Conservation (phyloP, 1,284 basidiomycete species). For the Porogramme epimiltina region DNA sequence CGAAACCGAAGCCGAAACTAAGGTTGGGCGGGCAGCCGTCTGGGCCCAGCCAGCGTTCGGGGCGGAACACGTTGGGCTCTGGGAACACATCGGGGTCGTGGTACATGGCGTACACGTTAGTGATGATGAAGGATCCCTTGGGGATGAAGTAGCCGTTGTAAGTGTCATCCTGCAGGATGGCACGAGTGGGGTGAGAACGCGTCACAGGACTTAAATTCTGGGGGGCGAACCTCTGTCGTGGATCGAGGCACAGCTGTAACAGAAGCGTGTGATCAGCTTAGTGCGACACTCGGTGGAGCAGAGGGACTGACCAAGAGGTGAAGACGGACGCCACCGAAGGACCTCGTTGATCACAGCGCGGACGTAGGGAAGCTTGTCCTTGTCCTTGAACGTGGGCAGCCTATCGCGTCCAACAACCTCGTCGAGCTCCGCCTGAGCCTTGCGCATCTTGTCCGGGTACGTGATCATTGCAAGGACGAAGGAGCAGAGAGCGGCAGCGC, state of each 20-base stretch:
- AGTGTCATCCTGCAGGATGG: too few species aligned
- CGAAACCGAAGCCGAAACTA: conserved; percentile 49
- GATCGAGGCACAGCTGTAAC: too few species aligned
- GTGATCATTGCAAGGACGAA: conserved; percentile 45
- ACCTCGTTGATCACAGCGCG: conserved; percentile 37
- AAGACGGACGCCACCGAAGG: conserved; percentile 37
- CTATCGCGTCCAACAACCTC: conserved; percentile 40
- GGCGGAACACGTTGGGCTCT: conserved; percentile 22
- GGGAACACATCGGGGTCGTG: conserved; percentile 25
- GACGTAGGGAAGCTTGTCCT: conserved; percentile 35
- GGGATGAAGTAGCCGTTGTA: conserved; percentile 41
- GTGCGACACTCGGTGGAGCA: conserved; percentile 24
- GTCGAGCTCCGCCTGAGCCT: conserved; percentile 34
- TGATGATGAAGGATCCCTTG: conserved; percentile 44
- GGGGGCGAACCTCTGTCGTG: conserved; percentile 30
- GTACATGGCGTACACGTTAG: conserved; percentile 37
- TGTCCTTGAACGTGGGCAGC: conserved; percentile 45
- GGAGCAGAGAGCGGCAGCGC: conserved; percentile 40
- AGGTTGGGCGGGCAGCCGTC: conserved; percentile 37
- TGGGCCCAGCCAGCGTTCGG: conserved; percentile 26
- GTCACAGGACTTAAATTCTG: neutral
- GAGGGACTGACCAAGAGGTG: conserved; percentile 31
- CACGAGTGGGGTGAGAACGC: too few species aligned
- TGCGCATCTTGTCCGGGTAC: conserved; percentile 37
- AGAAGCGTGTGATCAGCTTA: conserved; percentile 24